Conservation (phyloP, 148 eudicot species). For the Rhododendron kiyosumense region DNA sequence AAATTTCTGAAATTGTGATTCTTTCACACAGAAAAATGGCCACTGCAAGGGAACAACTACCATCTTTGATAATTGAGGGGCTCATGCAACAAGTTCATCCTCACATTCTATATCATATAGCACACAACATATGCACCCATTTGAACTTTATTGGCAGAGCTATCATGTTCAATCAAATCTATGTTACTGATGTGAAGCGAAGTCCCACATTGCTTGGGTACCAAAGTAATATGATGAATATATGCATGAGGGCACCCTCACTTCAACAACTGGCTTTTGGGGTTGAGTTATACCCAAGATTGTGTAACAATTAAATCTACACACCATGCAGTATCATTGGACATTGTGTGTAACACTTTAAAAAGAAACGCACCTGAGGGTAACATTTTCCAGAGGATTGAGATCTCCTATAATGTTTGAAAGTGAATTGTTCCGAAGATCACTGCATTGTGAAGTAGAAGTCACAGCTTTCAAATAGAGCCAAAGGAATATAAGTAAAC, state of each 20-base stretch:
- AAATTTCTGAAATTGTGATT: background rate
- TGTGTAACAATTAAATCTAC: background rate
- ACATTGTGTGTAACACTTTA: background rate
- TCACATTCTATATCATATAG: background rate
- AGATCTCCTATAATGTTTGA: conserved; percentile 49
- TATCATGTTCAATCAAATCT: background rate
- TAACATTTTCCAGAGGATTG: conserved; percentile 57
- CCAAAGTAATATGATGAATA: background rate
- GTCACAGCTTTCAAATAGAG: conserved; percentile 1
- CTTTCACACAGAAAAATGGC: background rate
- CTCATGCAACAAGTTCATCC: background rate
- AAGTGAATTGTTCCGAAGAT: conserved; percentile 63
- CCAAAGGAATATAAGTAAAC: background rate
- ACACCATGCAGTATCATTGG: background rate
- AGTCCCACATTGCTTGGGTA: background rate
- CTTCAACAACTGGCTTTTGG: background rate
- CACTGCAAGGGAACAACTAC: background rate
- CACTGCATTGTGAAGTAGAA: conserved; percentile 49
- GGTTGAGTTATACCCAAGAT: background rate
- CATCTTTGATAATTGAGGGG: background rate
- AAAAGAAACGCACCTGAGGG: conserved; percentile 46
- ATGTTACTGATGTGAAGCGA: background rate
- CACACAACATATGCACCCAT: background rate
- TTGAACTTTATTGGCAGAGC: background rate
- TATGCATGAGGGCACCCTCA: background rate